Conservation (phyloP, 352 stramenopile genomes). For the Phytophthora macrochlamydospora region DNA sequence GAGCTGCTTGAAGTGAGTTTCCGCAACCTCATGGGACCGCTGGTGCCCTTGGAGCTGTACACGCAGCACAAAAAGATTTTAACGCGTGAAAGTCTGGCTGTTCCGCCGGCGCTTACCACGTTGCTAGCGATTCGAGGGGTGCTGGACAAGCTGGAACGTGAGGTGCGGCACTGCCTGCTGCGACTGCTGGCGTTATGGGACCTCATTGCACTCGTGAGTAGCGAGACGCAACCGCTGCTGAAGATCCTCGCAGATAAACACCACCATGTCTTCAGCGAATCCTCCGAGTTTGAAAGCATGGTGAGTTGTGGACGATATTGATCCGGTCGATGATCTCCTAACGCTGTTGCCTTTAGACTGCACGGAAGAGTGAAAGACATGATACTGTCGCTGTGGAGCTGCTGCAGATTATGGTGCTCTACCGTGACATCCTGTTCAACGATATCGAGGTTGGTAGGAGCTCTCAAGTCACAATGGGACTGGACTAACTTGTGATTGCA, state of each 20-base stretch:
- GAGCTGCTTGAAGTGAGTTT: constrained; percentile 76
- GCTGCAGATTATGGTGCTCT: constrained; percentile 62
- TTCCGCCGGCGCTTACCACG: constrained; percentile 45
- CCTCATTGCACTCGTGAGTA: constrained; percentile 44
- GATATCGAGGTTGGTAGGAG: constrained; percentile 57
- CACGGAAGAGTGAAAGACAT: constrained; percentile 40
- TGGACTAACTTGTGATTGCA: background rate
- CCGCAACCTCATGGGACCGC: constrained; percentile 59
- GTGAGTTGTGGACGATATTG: constrained; percentile 26
- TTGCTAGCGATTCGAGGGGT: constrained; percentile 52
- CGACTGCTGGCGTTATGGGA: constrained; percentile 63
- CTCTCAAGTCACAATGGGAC: background rate
- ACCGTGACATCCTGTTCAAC: constrained; percentile 72
- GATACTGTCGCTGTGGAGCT: constrained; percentile 56
- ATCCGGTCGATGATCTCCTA: background rate
- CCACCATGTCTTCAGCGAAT: constrained; percentile 62
- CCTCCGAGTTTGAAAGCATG: constrained; percentile 66
- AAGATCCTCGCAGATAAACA: constrained; percentile 62
- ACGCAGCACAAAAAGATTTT: constrained; percentile 46
- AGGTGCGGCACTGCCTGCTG: constrained; percentile 60
- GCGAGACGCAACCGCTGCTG: constrained; percentile 35
- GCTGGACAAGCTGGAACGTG: constrained; percentile 47
- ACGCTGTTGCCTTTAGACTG: constrained; percentile 26
- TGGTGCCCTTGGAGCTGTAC: constrained; percentile 56
- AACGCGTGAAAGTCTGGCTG: constrained; percentile 33